A percentile compares a stretch with the other conserved stretches of the same genome.
Conservation (phyloP, 306 rosid species). For the Sesbania bispinosa region DNA sequence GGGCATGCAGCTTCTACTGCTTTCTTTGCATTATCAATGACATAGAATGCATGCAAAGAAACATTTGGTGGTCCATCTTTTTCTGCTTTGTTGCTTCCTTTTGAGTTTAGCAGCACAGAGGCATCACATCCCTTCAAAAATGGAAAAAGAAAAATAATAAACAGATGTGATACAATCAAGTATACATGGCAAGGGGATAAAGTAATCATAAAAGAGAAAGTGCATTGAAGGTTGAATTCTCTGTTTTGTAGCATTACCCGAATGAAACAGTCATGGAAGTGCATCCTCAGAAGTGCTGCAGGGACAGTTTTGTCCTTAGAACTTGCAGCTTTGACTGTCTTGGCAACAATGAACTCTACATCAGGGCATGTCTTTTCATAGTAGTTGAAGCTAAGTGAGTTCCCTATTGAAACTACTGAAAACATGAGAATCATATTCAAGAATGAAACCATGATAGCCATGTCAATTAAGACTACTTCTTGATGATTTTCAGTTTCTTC, state of each 20-base stretch:
- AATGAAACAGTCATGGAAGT: constrained; percentile 81
- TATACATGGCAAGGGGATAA: not conserved
- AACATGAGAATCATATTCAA: constrained; percentile 42
- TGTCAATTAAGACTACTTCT: constrained; percentile 18
- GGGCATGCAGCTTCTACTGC: constrained; percentile 50
- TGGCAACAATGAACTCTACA: constrained; percentile 48
- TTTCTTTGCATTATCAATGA: constrained; percentile 61
- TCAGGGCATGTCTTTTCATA: constrained; percentile 72
- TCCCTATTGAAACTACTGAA: constrained; percentile 35
- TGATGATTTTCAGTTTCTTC: constrained; percentile 20
- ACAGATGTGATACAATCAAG: not conserved
- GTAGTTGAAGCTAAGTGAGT: constrained; percentile 64
- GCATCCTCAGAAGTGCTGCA: constrained; percentile 74
- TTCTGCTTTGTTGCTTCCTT: constrained; percentile 69
- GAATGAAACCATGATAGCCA: constrained; percentile 47
- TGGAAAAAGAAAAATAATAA: not conserved
- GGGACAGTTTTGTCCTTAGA: constrained; percentile 67
- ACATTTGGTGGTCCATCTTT: constrained; percentile 81
- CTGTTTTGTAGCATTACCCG: constrained; percentile 41
- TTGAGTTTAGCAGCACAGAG: constrained; percentile 71
- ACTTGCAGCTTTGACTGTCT: constrained; percentile 34
- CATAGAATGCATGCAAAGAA: constrained; percentile 77
- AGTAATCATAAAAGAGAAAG: not conserved
- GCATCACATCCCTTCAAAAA: constrained; percentile 71
- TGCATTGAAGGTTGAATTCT: not conserved